Percentiles rank a stretch among this genome's conserved stretches.
These are phyloP conservation scores for Phytophthora idaei DNA, from an alignment of 352 stramenopile genomes.

Conservation along the genomic window DNA sequence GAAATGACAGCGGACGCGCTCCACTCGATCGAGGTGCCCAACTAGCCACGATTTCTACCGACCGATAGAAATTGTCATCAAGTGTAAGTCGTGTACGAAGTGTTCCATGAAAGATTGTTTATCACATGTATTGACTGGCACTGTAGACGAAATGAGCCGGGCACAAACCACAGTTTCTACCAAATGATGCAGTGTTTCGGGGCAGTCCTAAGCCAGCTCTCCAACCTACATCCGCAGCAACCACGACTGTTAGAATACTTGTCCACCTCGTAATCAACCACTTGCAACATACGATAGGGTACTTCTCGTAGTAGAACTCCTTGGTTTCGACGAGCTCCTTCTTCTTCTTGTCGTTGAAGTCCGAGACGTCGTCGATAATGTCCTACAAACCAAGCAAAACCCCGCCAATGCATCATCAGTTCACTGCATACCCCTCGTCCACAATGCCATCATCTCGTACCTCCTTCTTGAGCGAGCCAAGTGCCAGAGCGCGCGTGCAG, in stretches of 20 bases:
- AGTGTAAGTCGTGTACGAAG: constrained; percentile 4
- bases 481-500: constrained; percentile 72
- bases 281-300: constrained; percentile 69
- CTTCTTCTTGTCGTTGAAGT: constrained; percentile 67
- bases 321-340: constrained; percentile 73
- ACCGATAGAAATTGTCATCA: constrained; percentile 12
- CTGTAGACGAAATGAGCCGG: neutral
- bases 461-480: constrained; percentile 75
- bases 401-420: neutral
- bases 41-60: constrained; percentile 12
- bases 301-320: constrained; percentile 85
- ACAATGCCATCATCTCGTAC: constrained; percentile 27
- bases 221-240: constrained; percentile 43
- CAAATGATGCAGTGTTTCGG: constrained; percentile 10
- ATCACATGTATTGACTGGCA: constrained; percentile 17
- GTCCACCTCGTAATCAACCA: neutral
- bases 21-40: constrained; percentile 54
- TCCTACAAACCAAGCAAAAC: constrained; percentile 42
- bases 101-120: constrained; percentile 17
- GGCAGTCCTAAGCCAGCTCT: constrained; percentile 39
- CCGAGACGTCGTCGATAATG: constrained; percentile 71
- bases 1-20: constrained; percentile 63
- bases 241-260: constrained; percentile 3
- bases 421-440: neutral
- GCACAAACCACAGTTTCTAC: constrained; percentile 9